phyloP scores from a whole-genome alignment of 2,329 filamentous ascomycete genomes.

The Clonostachys chloroleuca region DNA sequence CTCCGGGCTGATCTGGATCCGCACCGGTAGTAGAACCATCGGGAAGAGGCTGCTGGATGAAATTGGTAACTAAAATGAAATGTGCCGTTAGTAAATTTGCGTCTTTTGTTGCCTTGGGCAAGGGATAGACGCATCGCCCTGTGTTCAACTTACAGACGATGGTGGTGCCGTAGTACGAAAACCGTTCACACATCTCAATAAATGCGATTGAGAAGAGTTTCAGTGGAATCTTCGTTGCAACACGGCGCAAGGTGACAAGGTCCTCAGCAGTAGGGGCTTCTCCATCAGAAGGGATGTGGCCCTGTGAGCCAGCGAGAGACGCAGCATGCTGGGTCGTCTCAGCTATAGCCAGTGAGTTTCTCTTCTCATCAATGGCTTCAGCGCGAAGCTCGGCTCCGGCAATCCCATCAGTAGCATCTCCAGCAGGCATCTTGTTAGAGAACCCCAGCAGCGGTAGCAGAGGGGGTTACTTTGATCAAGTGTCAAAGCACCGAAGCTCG shows the following conservation, averaged over 20 bases:
- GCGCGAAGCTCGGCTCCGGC: conserved; percentile 16
- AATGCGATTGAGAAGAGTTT: conserved; percentile 60
- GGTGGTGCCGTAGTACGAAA: conserved; percentile 67
- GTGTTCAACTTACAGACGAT: conserved; percentile 51
- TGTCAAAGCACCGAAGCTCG: too few species aligned
- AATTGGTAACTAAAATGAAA: conserved; percentile 44
- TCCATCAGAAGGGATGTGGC: background rate
- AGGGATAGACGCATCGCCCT: background rate
- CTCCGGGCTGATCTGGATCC: conserved; percentile 38
- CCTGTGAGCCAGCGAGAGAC: conserved; percentile 1
- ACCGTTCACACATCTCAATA: conserved; percentile 67
- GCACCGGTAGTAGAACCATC: conserved; percentile 50
- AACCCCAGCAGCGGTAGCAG: too few species aligned
- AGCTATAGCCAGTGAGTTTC: conserved; percentile 11
- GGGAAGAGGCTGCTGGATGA: conserved; percentile 55
- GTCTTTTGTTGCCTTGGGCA: background rate
- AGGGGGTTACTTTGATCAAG: too few species aligned
- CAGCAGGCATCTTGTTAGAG: conserved; percentile 11
- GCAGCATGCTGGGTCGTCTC: conserved; percentile 2
- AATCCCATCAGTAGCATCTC: conserved; percentile 25
- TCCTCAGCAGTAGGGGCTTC: conserved; percentile 25
- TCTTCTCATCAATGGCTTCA: conserved; percentile 21
- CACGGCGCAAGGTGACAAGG: conserved; percentile 43
- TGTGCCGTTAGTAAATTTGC: too few species aligned
- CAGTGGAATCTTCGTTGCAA: conserved; percentile 54